Conservation (phyloP, 1,284 basidiomycete genomes). For the Cryptococcus sp. region DNA sequence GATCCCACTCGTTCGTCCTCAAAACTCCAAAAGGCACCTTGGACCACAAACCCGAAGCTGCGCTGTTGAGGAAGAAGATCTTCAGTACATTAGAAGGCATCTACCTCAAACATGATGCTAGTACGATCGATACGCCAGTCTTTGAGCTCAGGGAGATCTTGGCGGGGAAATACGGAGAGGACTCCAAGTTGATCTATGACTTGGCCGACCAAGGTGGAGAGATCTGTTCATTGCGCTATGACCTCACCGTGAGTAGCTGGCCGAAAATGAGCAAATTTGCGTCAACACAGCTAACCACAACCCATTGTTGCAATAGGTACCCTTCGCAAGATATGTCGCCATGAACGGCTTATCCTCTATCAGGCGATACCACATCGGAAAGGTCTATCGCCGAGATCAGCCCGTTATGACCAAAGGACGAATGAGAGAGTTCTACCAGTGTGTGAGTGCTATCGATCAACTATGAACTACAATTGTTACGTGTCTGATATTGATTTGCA, state of each 20-base stretch:
- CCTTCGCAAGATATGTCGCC: constrained; percentile 91
- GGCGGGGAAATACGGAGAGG: constrained; percentile 95
- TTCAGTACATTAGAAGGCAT: constrained; percentile 84
- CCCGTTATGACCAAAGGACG: constrained; percentile 97
- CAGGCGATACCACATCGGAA: constrained; percentile 97
- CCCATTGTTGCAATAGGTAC: constrained; percentile 58
- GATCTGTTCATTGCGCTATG: constrained; percentile 90
- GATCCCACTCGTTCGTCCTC: constrained; percentile 31
- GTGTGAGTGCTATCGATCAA: constrained; percentile 61
- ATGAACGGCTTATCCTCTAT: constrained; percentile 78
- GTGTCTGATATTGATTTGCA: constrained; percentile 35
- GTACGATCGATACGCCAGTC: constrained; percentile 94
- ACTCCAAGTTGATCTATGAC: constrained; percentile 97
- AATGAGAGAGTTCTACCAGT: constrained; percentile 99
- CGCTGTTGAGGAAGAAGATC: constrained; percentile 87
- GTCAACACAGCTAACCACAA: neutral
- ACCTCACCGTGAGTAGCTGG: constrained; percentile 71
- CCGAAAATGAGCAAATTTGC: too few species aligned
- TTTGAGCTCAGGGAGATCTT: constrained; percentile 97
- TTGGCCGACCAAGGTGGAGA: constrained; percentile 99
- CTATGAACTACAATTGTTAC: neutral
- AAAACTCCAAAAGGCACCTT: constrained; percentile 74
- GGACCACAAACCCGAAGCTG: constrained; percentile 93
- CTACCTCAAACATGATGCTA: constrained; percentile 87
- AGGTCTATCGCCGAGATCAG: constrained; percentile 95